These are phyloP conservation scores for Neurospora sp. DNA, from an alignment of 495 filamentous ascomycete species.

Conservation along the genomic window DNA sequence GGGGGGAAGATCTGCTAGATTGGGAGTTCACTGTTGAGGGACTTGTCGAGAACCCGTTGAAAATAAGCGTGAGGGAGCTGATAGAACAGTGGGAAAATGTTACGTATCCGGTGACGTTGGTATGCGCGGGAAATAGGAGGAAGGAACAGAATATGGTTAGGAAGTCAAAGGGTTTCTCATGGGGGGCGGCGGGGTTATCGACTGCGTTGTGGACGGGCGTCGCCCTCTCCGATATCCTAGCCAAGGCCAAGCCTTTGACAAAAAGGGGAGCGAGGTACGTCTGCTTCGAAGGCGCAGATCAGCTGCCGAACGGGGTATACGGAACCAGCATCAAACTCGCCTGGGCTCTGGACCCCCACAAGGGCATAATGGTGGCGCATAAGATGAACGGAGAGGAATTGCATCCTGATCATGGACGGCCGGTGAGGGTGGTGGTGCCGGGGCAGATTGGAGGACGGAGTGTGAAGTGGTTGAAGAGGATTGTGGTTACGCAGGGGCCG, in stretches of 20 bases:
- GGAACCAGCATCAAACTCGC: conserved; percentile 77
- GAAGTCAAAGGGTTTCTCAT: conserved; percentile 93
- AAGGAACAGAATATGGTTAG: conserved; percentile 92
- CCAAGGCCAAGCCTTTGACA: conserved; percentile 47
- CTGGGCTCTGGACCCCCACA: conserved; percentile 78
- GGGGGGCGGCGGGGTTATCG: conserved; percentile 83
- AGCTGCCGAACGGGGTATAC: conserved; percentile 82
- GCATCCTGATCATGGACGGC: conserved; percentile 80
- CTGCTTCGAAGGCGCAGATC: conserved; percentile 90
- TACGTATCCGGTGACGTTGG: conserved; percentile 80
- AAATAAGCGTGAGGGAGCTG: conserved; percentile 62
- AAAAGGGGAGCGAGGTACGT: conserved; percentile 67
- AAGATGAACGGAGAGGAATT: conserved; percentile 88
- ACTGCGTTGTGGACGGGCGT: conserved; percentile 89
- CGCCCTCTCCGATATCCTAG: conserved; percentile 61
- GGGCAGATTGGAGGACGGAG: conserved; percentile 91
- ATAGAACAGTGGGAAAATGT: conserved; percentile 70
- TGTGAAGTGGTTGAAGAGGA: conserved; percentile 87
- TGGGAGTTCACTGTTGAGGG: conserved; percentile 88
- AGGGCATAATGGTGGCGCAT: conserved; percentile 82
- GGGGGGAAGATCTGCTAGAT: conserved; percentile 45
- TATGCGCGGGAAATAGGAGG: conserved; percentile 86
- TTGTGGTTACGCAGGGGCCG: conserved; percentile 67
- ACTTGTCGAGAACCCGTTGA: conserved; percentile 70
- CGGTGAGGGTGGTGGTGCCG: conserved; percentile 75